These are phyloP conservation scores for Aspergillus campestris DNA, from an alignment of 495 filamentous ascomycete genomes.

Conservation along the genomic window DNA sequence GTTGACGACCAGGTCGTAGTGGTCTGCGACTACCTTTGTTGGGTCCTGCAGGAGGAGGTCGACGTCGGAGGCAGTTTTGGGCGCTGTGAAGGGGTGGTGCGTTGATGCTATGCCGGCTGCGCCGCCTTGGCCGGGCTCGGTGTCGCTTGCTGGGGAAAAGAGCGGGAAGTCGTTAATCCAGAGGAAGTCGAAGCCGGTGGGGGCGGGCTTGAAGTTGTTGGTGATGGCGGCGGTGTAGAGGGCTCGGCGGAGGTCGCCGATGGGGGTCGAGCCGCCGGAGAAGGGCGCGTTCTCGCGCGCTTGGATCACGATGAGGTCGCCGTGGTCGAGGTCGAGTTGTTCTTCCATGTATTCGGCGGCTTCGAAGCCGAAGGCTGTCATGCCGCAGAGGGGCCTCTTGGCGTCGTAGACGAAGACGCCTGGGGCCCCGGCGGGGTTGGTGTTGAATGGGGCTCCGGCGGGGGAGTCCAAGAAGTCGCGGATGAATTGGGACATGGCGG, in stretches of 20 bases:
- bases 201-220: constrained; percentile 44
- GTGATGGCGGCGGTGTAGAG: constrained; percentile 59
- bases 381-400: constrained; percentile 59
- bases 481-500: constrained; percentile 51
- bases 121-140: constrained; percentile 77
- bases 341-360: constrained; percentile 52
- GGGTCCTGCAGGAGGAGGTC: constrained; percentile 67
- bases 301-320: constrained; percentile 73
- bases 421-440: constrained; percentile 62
- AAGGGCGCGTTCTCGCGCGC: constrained; percentile 58
- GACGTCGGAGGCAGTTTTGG: constrained; percentile 62
- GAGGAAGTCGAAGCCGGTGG: constrained; percentile 53
- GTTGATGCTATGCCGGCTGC: constrained; percentile 73
- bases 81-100: constrained; percentile 95
- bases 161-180: constrained; percentile 91
- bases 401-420: constrained; percentile 68
- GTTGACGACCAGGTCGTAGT: constrained; percentile 94
- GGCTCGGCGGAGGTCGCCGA: constrained; percentile 67
- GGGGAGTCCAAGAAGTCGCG: constrained; percentile 58
- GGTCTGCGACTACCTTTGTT: constrained; percentile 62
- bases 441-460: constrained; percentile 49
- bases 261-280: constrained; percentile 59
- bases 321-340: constrained; percentile 47
- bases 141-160: constrained; percentile 62
- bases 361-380: constrained; percentile 69